Evolutionary conservation across 2,329 filamentous ascomycete genomes (phyloP).

Genomic region (Thelonectria discophora): DNA sequence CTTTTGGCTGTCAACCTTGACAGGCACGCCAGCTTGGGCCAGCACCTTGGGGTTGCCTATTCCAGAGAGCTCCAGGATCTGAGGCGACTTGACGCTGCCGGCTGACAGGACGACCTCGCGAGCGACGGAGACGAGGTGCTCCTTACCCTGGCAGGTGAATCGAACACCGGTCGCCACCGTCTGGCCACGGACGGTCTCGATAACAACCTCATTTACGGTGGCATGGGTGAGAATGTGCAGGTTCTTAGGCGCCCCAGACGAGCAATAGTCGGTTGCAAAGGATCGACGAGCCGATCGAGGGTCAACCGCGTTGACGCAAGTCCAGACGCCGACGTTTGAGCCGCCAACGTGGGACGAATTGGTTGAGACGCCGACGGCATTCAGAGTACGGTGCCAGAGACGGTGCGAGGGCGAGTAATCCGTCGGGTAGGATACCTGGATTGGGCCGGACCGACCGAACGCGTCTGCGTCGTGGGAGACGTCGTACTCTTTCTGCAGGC

Average conservation of each 20-base stretch:
- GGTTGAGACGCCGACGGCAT: slow-evolving; percentile 51
- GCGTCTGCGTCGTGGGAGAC: slow-evolving; percentile 50
- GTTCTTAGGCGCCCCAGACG: slow-evolving; percentile 51
- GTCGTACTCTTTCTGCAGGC: slow-evolving; percentile 46
- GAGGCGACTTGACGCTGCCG: slow-evolving; percentile 65
- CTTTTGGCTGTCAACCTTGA: slow-evolving; percentile 52
- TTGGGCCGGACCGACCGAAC: slow-evolving; percentile 56
- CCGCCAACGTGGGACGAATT: slow-evolving; percentile 59
- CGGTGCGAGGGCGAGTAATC: slow-evolving; percentile 53
- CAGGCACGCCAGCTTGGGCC: slow-evolving; percentile 48
- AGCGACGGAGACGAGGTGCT: slow-evolving; percentile 49
- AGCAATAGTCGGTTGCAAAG: slow-evolving; percentile 59
- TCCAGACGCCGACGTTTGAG: slow-evolving; percentile 59
- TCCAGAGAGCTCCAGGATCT: slow-evolving; percentile 69
- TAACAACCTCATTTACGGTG: slow-evolving; percentile 39
- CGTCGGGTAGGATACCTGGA: slow-evolving; percentile 57
- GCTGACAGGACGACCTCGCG: slow-evolving; percentile 68
- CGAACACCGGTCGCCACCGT: slow-evolving; percentile 44
- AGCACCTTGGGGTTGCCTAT: slow-evolving; percentile 58
- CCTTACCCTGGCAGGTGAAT: slow-evolving; percentile 50
- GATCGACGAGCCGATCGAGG: slow-evolving; percentile 56
- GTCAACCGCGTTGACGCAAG: slow-evolving; percentile 59
- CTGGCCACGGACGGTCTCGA: slow-evolving; percentile 31
- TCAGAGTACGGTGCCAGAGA: slow-evolving; percentile 59
- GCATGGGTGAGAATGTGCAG: slow-evolving; percentile 49